Evolutionary conservation across 2,329 filamentous ascomycete genomes (phyloP), one percentile per base, ranked within the genome.

Genomic region (Aureobasidium sp.): DNA sequence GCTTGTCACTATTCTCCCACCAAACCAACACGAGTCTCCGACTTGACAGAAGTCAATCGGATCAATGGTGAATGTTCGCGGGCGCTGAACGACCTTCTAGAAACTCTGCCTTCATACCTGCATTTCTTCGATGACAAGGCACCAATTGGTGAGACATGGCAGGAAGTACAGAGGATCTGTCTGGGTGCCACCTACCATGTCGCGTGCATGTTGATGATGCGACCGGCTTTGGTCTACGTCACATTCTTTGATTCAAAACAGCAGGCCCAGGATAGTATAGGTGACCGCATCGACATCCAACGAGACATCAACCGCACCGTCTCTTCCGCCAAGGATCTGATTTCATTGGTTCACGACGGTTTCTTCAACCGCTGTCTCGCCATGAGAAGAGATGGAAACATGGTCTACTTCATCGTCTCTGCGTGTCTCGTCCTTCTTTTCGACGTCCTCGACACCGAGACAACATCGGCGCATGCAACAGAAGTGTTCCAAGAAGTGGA

Each of bases 251-350:
- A 57, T 1, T 62, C 60, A 4, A 44, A 37, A 36, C 32, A 42
- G 14, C 51, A 47, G 25, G 60, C 60, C 1, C 60, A 62, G n/a
- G 60, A 57, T 3, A 62, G 60, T n/a, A 62, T 62, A 11, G 60
- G 60, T 8, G 51, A 57, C 14, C 50, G 32, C 10, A 62, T 62
- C 25, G 51, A 62, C 37, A 57, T 62, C 11, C 41, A 58, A 36
- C 39, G 32, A 25, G 42, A 58, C 44, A 62, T 62, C 30, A n/a
- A 62, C 21, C 36, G 25, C 25, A 47, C 60, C 2, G 42, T 62
- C 5, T 36, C 32, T 2, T 57, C 60, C 1, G 60, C 60, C 5
- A 62, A 32, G 25, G 39, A 36, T 11, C 21, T 62, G 5, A 62
- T 62, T 16, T 34, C 29, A 7, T 44, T 62, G 6, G 51, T 45